phyloP scores from a whole-genome alignment of 176 grass and related monocot species.

The Bonia amplexicaulis region DNA sequence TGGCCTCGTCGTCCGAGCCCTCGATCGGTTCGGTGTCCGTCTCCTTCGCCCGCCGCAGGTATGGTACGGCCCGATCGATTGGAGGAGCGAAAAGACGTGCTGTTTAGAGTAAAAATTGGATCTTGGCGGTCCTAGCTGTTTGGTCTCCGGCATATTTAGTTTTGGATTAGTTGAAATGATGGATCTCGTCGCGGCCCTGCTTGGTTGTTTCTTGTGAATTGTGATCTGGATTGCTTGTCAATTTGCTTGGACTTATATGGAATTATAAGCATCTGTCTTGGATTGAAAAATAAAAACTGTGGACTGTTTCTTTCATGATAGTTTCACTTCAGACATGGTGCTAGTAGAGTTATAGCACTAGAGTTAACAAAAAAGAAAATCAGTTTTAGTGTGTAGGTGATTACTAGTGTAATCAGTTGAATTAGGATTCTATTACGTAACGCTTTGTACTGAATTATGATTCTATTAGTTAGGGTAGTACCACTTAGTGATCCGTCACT shows the following conservation, averaged over 20 bases:
- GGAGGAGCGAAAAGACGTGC: neutral
- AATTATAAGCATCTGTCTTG: too few relatives aligned
- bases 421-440: too few relatives aligned
- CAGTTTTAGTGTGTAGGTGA: neutral
- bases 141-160: neutral
- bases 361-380: neutral
- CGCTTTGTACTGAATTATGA: too few relatives aligned
- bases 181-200: neutral
- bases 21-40: conserved; percentile 70
- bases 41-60: conserved; percentile 70
- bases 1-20: conserved; percentile 40
- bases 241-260: neutral
- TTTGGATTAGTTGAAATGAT: neutral
- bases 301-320: too few relatives aligned
- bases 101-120: neutral
- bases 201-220: neutral
- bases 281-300: too few relatives aligned
- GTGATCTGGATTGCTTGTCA: neutral
- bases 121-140: neutral
- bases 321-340: too few relatives aligned
- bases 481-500: neutral
- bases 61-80: neutral
- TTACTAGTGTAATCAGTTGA: neutral
- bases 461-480: neutral
- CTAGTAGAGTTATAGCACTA: too few relatives aligned